Base-by-base conservation (phyloP, 257 asterid genomes). In the Misopates orontium region DNA sequence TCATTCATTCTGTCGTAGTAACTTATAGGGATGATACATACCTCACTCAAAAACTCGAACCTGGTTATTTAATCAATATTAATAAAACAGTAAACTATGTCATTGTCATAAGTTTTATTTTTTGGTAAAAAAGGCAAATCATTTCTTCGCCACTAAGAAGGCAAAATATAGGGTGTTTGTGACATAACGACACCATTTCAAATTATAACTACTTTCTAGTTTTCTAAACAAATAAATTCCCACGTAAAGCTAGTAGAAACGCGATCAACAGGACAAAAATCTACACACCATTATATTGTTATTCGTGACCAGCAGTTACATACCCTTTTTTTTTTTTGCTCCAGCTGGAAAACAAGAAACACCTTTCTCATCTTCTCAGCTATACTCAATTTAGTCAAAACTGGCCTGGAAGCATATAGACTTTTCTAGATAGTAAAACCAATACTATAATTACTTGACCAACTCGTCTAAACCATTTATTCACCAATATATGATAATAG, bases 311-410 rank as follows among this genome's bases (percentile, higher is more conserved):
- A 13, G 31, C 17, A 10, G 68, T 11, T 14, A 40, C 1, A 19
- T 13, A 51, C 13, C 40, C 63, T 21, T n/a, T n/a, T 39, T n/a
- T n/a, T n/a, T n/a, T 39, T 41, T 13, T 24, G 55, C 40, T 45
- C 55, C 17, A 16, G 15, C 14, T 25, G 39, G 15, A 13, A 51
- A 32, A 31, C 1, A 20, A 40, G 22, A 4, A 53, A 23, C 48
- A 17, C 5, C n/a, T 31, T 28, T 19, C 59, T 50, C 62, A 42
- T 54, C 64, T 55, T 65, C 52, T 51, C 21, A 19, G 31, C 52
- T 64, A 64, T 51, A 13, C 17, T 65, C 55, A 22, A 44, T 48
- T 50, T 54, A 56, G 54, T 56, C 62, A 49, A n/a, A n/a, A 55
- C 19, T 19, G 42, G 42, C 19, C 25, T 56, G 15, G 10, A 44